phyloP scores from a whole-genome alignment of 2,329 filamentous ascomycete species.

The Xylariomycetidae sp. region DNA sequence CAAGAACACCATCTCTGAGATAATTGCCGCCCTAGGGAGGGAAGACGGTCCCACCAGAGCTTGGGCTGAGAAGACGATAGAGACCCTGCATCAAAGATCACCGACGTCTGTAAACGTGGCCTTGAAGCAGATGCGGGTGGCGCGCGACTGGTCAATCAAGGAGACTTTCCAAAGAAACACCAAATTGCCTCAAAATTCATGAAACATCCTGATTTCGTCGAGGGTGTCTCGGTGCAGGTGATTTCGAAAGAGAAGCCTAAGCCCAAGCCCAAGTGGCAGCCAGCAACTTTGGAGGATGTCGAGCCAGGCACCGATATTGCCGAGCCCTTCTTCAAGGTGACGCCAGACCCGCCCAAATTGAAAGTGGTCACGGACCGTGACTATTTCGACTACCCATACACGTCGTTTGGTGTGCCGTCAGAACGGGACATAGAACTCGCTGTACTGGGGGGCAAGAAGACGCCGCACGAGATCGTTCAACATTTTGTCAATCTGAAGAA shows the following conservation, averaged over 20 bases:
- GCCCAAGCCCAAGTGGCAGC: conserved; percentile 68
- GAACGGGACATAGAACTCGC: conserved; percentile 56
- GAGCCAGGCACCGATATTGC: conserved; percentile 47
- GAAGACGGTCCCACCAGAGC: conserved; percentile 49
- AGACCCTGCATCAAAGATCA: conserved; percentile 71
- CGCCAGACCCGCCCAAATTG: conserved; percentile 43
- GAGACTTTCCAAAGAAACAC: conserved; percentile 81
- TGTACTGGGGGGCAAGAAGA: conserved; percentile 35
- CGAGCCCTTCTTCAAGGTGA: conserved; percentile 63
- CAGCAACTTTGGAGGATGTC: conserved; percentile 67
- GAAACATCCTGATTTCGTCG: conserved; percentile 83
- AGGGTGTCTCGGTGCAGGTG: conserved; percentile 81
- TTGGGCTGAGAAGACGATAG: conserved; percentile 77
- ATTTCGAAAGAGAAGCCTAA: conserved; percentile 57
- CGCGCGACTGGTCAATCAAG: conserved; percentile 70
- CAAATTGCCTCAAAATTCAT: conserved; percentile 85
- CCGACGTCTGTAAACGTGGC: conserved; percentile 85
- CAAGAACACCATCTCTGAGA: conserved; percentile 61
- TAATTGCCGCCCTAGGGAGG: conserved; percentile 60
- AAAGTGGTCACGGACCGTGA: conserved; percentile 57
- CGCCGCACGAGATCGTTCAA: conserved; percentile 55
- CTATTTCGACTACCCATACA: conserved; percentile 71
- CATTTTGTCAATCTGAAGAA: conserved; percentile 56
- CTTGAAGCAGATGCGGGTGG: conserved; percentile 75
- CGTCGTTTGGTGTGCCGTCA: conserved; percentile 64